Conservation (phyloP, 2,329 filamentous ascomycete genomes). For the Purpureocillium lavendulum region DNA sequence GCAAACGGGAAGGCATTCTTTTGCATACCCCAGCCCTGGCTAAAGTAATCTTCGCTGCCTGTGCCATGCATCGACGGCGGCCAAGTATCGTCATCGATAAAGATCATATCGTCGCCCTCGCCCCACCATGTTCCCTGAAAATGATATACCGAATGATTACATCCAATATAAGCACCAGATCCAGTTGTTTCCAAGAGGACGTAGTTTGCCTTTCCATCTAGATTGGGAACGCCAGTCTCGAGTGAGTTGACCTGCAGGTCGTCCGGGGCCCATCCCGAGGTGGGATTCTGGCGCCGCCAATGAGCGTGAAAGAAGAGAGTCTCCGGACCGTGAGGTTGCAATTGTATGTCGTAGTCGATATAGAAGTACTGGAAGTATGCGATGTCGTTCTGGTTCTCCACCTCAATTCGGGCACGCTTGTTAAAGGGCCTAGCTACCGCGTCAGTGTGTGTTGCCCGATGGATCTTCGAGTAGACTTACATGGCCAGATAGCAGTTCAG, state of each 20-base stretch:
- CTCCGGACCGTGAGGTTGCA: slow-evolving; percentile 15
- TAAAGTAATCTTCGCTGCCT: slow-evolving; percentile 23
- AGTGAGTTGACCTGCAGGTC: slow-evolving; percentile 21
- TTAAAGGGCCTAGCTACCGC: slow-evolving; percentile 18
- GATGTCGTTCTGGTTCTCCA: slow-evolving; percentile 23
- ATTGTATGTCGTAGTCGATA: slow-evolving; percentile 23
- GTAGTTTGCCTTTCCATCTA: slow-evolving; percentile 19
- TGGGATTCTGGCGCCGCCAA: slow-evolving; percentile 23
- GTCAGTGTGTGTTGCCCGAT: too few species aligned
- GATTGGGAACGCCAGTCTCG: slow-evolving; percentile 21
- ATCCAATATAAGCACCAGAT: slow-evolving; percentile 20
- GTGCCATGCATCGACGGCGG: slow-evolving; percentile 24
- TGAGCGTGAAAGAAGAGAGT: slow-evolving; percentile 24
- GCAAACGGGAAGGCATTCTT: slow-evolving; percentile 23
- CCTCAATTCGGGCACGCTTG: slow-evolving; percentile 23
- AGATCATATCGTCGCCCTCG: slow-evolving; percentile 26
- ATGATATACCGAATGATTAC: slow-evolving; percentile 22
- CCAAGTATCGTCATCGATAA: slow-evolving; percentile 25
- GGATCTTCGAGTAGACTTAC: slow-evolving; percentile 1
- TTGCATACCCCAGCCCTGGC: slow-evolving; percentile 26
- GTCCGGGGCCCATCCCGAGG: slow-evolving; percentile 21
- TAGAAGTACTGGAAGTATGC: slow-evolving; percentile 26
- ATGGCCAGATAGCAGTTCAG: slow-evolving; percentile 24
- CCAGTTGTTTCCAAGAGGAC: slow-evolving; percentile 21
- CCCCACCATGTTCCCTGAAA: slow-evolving; percentile 26